Percentiles rank a stretch among this genome's conserved stretches.
phyloP scores from a whole-genome alignment of 2,329 filamentous ascomycete species.

The Diaporthe vexans region DNA sequence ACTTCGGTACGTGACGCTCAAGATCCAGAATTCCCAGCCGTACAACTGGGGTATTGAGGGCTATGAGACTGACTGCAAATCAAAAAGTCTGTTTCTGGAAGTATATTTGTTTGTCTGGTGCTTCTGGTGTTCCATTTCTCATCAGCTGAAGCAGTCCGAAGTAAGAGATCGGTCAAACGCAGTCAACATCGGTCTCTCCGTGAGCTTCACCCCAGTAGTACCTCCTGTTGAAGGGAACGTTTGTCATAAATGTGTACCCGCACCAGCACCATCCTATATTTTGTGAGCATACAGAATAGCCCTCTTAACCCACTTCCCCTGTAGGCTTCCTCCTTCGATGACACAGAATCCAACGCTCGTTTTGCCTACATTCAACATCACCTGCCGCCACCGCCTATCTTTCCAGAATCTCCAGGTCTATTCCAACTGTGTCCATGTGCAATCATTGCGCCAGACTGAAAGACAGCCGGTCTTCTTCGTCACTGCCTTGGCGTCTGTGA shows the following conservation, averaged over 20 bases:
- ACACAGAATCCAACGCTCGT: too few species aligned
- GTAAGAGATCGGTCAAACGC: not conserved
- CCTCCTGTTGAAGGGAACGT: too few species aligned
- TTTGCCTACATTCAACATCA: not conserved
- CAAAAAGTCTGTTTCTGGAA: not conserved
- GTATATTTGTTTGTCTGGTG: not conserved
- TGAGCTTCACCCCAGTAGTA: not conserved
- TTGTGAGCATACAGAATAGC: too few species aligned
- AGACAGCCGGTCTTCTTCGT: not conserved
- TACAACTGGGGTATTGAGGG: not conserved
- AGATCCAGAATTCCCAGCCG: not conserved
- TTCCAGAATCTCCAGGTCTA: not conserved
- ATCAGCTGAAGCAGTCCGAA: not conserved
- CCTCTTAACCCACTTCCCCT: too few species aligned
- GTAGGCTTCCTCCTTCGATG: too few species aligned
- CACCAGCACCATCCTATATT: too few species aligned
- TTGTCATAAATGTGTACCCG: too few species aligned
- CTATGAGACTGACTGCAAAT: not conserved
- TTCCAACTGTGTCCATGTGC: not conserved
- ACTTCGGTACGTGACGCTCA: not conserved
- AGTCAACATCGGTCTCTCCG: constrained; percentile 5
- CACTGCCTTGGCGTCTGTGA: constrained; percentile 5
- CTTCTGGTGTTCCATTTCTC: not conserved
- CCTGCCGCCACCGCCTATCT: not conserved
- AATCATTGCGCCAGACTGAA: not conserved